A percentile compares a stretch with the other conserved stretches of the same genome.
Evolutionary conservation across 257 asterid species (phyloP).

Genomic region (Scutellaria galericulata): DNA sequence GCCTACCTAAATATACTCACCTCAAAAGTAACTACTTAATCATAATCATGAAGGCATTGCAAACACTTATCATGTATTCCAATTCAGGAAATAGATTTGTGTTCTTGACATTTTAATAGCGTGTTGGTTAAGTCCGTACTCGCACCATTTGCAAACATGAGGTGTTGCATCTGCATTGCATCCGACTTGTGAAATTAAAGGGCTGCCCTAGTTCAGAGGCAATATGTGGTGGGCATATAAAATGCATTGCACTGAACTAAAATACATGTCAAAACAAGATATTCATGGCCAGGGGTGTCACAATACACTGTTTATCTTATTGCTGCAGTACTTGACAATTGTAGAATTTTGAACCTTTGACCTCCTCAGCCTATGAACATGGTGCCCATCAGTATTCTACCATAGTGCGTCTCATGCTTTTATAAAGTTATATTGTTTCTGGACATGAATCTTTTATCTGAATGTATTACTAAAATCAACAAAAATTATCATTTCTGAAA

Average conservation of each 20-base stretch:
- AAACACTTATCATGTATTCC: not conserved
- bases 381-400: not conserved
- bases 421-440: not conserved
- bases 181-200: not conserved
- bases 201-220: not conserved
- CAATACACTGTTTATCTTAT: not conserved
- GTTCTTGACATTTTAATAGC: not conserved
- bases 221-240: not conserved
- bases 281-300: not conserved
- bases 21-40: not conserved
- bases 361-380: conserved; percentile 5
- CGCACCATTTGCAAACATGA: not conserved
- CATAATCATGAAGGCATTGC: not conserved
- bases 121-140: not conserved
- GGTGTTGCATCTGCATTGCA: not conserved
- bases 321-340: not conserved
- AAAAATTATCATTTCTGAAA: not conserved
- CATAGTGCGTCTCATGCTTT: not conserved
- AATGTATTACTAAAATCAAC: not conserved
- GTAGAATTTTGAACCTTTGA: not conserved
- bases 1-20: not conserved
- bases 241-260: not conserved
- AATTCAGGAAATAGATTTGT: not conserved
- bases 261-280: too few species aligned
- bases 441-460: not conserved